Conservation (phyloP, 1,139 yeast species). For the Lodderomyces oxycetoniae region DNA sequence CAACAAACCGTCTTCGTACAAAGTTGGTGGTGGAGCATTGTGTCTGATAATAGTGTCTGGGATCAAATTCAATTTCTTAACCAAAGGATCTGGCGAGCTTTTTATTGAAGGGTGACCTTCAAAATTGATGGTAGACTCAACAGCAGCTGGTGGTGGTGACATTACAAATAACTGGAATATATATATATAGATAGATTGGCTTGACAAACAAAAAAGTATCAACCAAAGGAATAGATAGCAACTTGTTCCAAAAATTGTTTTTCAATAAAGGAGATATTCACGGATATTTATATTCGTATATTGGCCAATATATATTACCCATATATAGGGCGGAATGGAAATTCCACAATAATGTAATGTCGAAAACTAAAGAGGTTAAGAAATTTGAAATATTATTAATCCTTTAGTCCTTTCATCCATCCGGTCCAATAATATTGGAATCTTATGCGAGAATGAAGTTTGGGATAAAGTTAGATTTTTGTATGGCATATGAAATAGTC, state of each 20-base stretch:
- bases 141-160: slow-evolving; percentile 47
- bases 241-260: too few species aligned
- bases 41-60: slow-evolving; percentile 60
- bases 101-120: slow-evolving; percentile 41
- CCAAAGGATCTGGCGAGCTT: slow-evolving; percentile 41
- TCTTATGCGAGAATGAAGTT: too few species aligned
- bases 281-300: slow-evolving; percentile 1
- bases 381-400: too few species aligned
- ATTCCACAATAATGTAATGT: too few species aligned
- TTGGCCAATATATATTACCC: too few species aligned
- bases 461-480: too few species aligned
- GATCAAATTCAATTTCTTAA: slow-evolving; percentile 40
- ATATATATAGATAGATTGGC: slow-evolving; percentile 1
- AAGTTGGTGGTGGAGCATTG: slow-evolving; percentile 89
- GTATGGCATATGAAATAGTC: too few species aligned
- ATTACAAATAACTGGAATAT: slow-evolving; percentile 23
- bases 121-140: slow-evolving; percentile 44
- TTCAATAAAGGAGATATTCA: not conserved
- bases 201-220: not conserved
- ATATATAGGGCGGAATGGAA: too few species aligned
- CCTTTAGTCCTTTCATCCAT: too few species aligned
- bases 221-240: too few species aligned
- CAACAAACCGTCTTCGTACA: slow-evolving; percentile 90
- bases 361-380: too few species aligned
- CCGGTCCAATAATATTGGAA: too few species aligned